Evolutionary conservation across 352 stramenopile species (phyloP), one percentile per base, ranked within the genome.

Genomic region (Albugo candida): DNA sequence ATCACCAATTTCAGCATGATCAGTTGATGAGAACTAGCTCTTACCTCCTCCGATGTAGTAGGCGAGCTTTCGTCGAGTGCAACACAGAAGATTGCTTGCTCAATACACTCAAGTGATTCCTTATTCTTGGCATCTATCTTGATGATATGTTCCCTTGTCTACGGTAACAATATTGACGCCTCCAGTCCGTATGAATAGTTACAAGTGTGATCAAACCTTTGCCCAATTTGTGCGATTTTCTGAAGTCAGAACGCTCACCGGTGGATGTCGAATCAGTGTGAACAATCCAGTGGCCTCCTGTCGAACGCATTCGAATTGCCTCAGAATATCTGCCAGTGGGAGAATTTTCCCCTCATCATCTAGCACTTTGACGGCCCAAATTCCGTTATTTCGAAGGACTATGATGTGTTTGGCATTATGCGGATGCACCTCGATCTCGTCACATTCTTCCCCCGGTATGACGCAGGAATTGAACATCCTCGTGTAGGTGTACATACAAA

Each of bases 401-500:
- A 97, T 63, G 52, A 95, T 92, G 70, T 98, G 88, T 51, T 81
- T 89, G 54, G 92, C 58, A 17, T 86, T 66, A 37, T 86, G 81
- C 47, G 92, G 84, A 52, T 95, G 96, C 65, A 57, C 71, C 51
- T 77, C 59, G 51, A 92, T 79, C 52, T 86, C 72, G 49, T 92
- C 79, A 42, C 71, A 86, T 31, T 92, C 74, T 51, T 92, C 76
- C 17, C 75, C 80, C 10, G 94, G 94, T 49, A 98, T 89, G 18
- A 96, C 71, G 64, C 88, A 97, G 42, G 89, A 89, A 71, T 97
- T 97, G 64, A 98, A 96, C 78, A 96, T 94, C 51, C 81, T 83
- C 54, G 85, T 92, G 63, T 93, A 96, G 63, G 86, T 92, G 57
- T 81, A 71, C 60, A 94, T 96, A 60, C 89, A 97, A 36, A 98